Evolutionary conservation across 2,329 filamentous ascomycete genomes (phyloP), one percentile per base, ranked within the genome.

Genomic region (Zymoseptoria crescenta): DNA sequence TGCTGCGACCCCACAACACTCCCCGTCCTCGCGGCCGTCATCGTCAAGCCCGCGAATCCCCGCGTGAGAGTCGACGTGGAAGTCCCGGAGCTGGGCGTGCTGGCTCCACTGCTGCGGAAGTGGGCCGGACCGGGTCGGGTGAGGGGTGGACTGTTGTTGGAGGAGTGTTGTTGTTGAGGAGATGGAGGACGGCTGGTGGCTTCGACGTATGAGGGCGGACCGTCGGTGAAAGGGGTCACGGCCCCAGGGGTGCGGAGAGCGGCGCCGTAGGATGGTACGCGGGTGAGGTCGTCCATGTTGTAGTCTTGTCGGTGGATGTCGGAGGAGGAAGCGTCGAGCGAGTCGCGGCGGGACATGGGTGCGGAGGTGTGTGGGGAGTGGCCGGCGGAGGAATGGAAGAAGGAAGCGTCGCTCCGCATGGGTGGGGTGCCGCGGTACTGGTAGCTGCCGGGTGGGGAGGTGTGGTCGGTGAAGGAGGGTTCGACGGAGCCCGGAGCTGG

Each of bases 211-310:
- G 70, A 75, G 1, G 77, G 77, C 1, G 77, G 73, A 10, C 71
- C 73, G 54, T 76, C 75, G 21, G 68, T 71, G 51, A 73, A 73
- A 1, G 76, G 76, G 8, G 75, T 76, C 13, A 73, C 64, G 2
- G 73, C 62, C 16, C 70, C 73, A 1, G 76, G 76, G 1, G 76
- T 79, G 30, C 77, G 73, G 7, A 80, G 69, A 7, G 78, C 78
- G 0, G 78, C 78, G 67, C 77, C 77, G 64, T 82, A 82, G 53
- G 76, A 79, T 8, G 80, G 80, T 0, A 79, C 80, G 41, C 78
- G 75, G 4, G 74, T 70, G 1, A 82, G 72, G 30, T 73, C 74
- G 49, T 75, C 74, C 72, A 80, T 74, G 65, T 81, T 76, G 64
- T 75, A 79, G 55, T 74, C 70, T 30, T 56, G 54, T 21, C 61